A percentile compares a stretch with the other conserved stretches of the same genome.
phyloP scores from a whole-genome alignment of 805 yeast genomes.

The Candida stauntonica region DNA sequence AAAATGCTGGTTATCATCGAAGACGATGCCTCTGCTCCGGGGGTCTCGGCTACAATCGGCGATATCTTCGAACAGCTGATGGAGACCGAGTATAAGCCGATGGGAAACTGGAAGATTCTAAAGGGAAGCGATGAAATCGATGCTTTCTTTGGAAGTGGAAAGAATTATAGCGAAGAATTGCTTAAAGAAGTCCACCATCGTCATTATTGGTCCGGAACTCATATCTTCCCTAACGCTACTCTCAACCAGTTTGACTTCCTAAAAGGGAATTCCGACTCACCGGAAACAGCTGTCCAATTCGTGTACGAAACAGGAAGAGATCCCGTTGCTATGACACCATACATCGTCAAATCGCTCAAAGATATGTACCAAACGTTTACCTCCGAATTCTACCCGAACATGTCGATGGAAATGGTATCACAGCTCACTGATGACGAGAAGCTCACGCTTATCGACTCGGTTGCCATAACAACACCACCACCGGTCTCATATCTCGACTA shows the following conservation, averaged over 20 bases:
- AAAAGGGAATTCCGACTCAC: slow-evolving; percentile 14
- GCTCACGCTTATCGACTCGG: slow-evolving; percentile 18
- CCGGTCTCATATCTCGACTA: slow-evolving; percentile 38
- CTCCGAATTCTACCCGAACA: slow-evolving; percentile 13
- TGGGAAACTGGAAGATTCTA: slow-evolving; percentile 38
- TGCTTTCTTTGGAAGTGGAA: slow-evolving; percentile 18
- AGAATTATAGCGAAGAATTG: slow-evolving; percentile 34
- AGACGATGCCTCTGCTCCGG: slow-evolving; percentile 26
- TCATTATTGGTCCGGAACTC: slow-evolving; percentile 60
- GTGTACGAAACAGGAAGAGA: slow-evolving; percentile 66
- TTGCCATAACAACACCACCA: slow-evolving; percentile 29
- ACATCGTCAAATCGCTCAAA: slow-evolving; percentile 41
- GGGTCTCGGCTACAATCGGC: slow-evolving; percentile 20
- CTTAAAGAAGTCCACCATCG: slow-evolving; percentile 45
- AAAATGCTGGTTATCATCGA: slow-evolving; percentile 31
- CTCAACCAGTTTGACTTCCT: slow-evolving; percentile 7
- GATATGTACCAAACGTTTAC: slow-evolving; percentile 32
- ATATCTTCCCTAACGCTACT: slow-evolving; percentile 39
- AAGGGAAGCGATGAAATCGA: slow-evolving; percentile 25
- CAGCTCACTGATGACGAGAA: slow-evolving; percentile 26
- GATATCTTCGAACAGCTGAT: slow-evolving; percentile 23
- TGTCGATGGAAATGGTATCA: slow-evolving; percentile 29
- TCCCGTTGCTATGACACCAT: slow-evolving; percentile 40
- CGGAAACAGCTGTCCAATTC: slow-evolving; percentile 39
- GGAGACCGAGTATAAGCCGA: slow-evolving; percentile 9